Evolutionary conservation across 805 yeast genomes (phyloP).

Genomic region (Saccharomycopsis capsularis): DNA sequence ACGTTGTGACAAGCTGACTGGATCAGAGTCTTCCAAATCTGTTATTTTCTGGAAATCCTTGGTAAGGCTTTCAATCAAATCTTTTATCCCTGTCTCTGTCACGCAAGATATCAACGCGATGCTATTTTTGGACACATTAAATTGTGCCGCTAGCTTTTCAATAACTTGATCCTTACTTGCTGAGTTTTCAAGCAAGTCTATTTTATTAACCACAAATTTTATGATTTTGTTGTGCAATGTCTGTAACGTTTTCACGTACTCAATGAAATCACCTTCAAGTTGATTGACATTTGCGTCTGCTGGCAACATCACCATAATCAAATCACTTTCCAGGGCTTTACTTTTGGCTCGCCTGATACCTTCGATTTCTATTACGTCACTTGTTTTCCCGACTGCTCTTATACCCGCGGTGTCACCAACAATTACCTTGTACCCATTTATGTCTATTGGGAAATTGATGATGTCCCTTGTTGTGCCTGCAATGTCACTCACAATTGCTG

Average conservation of each 20-base stretch:
- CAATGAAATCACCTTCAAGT: conserved; percentile 31
- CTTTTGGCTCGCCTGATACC: conserved; percentile 75
- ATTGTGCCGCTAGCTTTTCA: conserved; percentile 26
- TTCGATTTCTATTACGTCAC: conserved; percentile 60
- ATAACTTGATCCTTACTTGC: conserved; percentile 24
- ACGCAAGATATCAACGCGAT: conserved; percentile 53
- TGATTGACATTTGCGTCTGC: conserved; percentile 6
- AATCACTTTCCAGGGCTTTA: conserved; percentile 54
- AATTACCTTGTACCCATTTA: conserved; percentile 76
- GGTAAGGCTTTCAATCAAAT: conserved; percentile 38
- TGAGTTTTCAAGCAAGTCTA: conserved; percentile 37
- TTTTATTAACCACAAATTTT: conserved; percentile 50
- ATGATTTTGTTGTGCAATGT: conserved; percentile 28
- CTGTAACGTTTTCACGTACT: conserved; percentile 31
- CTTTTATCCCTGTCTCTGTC: conserved; percentile 47
- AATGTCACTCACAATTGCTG: conserved; percentile 83
- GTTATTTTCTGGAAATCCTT: conserved; percentile 43
- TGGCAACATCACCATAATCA: conserved; percentile 62
- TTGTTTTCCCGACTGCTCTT: conserved; percentile 32
- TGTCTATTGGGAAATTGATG: conserved; percentile 72
- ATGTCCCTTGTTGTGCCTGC: conserved; percentile 95
- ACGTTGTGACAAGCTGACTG: conserved; percentile 67
- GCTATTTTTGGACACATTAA: conserved; percentile 26
- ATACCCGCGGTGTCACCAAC: conserved; percentile 94
- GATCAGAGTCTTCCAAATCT: conserved; percentile 46